Evolutionary conservation across 257 asterid genomes (phyloP), one percentile per base, ranked within the genome.

Genomic region (Solanum peruvianum): DNA sequence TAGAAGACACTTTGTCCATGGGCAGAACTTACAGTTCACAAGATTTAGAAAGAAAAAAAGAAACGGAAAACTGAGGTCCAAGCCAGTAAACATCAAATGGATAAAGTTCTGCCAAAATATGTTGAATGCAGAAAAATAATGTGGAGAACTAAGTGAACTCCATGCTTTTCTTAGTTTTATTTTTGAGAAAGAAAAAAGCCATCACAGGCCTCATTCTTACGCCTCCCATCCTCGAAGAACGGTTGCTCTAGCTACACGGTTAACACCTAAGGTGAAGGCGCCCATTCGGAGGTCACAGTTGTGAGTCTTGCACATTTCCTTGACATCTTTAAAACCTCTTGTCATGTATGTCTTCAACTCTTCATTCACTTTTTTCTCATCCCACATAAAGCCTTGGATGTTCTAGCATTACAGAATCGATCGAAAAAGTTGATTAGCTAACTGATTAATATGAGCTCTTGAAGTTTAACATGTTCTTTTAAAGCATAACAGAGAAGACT

Each of bases 301-400:
- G 44, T 93, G 97, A 16, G 94, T 90, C 87, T 89, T 94, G 92
- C 99, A 95, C 98, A 95, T 96, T 60, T 91, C 92, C 85, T 95
- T 95, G 18, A 95, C 98, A 80, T 94, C 93, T 29, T 91, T 91
- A 29, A 94, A 94, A 7, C 97, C 98, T 45, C 85, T 91, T 4
- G 91, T 94, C 98, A 96, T 96, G 91, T 96, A 96, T 4, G 89
- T 94, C 90, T 94, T 94, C 33, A 96, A 93, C 92, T 96, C 98
- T 1, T 88, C 86, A 45, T 96, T 96, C 91, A 96, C 99, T 41
- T 94, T 96, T 42, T 92, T 93, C 91, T 95, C 99, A 13, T 95
- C 98, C 99, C 99, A 96, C 98, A 95, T 95, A 91, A 96, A 96
- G 27, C 99, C 99, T 85, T 96, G 99, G 31, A 96, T 96, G 94